Base-by-base conservation (phyloP, 768 basidiomycete genomes). In the Leucocoprinus leucothites region DNA sequence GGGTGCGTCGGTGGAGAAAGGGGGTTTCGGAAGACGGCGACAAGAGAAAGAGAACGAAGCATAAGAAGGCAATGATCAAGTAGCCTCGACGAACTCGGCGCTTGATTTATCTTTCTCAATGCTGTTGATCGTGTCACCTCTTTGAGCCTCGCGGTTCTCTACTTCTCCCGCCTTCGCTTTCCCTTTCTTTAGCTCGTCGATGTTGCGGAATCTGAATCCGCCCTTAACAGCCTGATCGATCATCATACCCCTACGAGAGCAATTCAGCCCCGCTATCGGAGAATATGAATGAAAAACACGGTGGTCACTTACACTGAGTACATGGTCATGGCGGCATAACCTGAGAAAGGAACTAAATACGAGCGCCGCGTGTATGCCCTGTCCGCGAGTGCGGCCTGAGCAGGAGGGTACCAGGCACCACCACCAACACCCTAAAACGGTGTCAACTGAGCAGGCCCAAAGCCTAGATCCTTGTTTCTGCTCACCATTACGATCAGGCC, bases 321-420 rank as follows among this genome's bases (percentile, higher is more conserved):
- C 35, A 79, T 59, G 36, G 72, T 69, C 84, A 86, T 84, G 18
- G 74, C 79, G 21, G 76, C 61, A 60, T 84, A 86, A 8, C 85
- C 85, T 14, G 80, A 70, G 64, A 82, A 71, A 0, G 84, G 81
- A 4, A 86, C 80, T 40, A 84, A 73, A 62, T 86, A 86, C 18
- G 85, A 86, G 53, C 71, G 73, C 19, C 76, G 74, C 2, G 80
- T 81, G 55, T 68, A 75, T 38, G 74, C 49, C 54, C 63, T 64
- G 63, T 85, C 81, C 3, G 81, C 83, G 42, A 86, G 67, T 14
- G 73, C 71, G 16, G 75, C 84, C 59, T 86, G 83, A 5, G 82
- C 82, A 9, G 82, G 72, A 1, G 85, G 84, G 65, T 80, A 86
- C 84, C 82, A 85, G n/a, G 83, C 85, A 31, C 84, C 85, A 44